A percentile compares a stretch with the other conserved stretches of the same genome.
Conservation (phyloP, 2,329 filamentous ascomycete genomes). For the Fusarium pseudograminearum region DNA sequence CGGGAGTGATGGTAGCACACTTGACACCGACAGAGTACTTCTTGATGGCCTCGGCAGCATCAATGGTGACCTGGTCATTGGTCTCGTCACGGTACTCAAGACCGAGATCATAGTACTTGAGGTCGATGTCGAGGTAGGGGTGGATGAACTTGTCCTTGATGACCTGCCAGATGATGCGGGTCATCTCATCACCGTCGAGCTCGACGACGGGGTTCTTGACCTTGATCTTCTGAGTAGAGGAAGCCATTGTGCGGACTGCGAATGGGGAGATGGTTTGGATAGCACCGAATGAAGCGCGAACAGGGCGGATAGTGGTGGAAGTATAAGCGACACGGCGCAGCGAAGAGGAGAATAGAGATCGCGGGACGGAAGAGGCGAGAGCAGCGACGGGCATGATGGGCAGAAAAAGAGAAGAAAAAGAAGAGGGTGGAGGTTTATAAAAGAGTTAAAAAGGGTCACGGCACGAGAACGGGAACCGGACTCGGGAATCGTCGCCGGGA, state of each 20-base stretch:
- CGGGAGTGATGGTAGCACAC: conserved; percentile 98
- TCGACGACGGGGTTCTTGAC: conserved; percentile 99
- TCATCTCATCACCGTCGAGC: conserved; percentile 97
- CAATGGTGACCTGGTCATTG: conserved; percentile 93
- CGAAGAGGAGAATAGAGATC: conserved; percentile 50
- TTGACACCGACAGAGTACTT: conserved; percentile 99
- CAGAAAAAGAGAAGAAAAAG: conserved; percentile 36
- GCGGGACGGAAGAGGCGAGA: conserved; percentile 47
- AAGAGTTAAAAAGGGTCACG: conserved; percentile 38
- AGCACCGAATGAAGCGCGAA: conserved; percentile 61
- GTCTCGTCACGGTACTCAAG: conserved; percentile 96
- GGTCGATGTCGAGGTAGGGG: conserved; percentile 95
- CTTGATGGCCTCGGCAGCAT: conserved; percentile 97
- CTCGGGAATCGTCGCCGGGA: conserved; percentile 42
- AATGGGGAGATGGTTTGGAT: conserved; percentile 65
- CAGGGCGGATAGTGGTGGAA: conserved; percentile 49
- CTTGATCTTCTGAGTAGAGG: conserved; percentile 84
- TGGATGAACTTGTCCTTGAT: conserved; percentile 99
- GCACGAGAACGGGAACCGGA: conserved; percentile 36
- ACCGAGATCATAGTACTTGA: conserved; percentile 98
- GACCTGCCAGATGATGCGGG: conserved; percentile 97
- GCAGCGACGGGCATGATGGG: conserved; percentile 49
- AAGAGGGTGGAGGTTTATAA: conserved; percentile 43
- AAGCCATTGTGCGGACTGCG: conserved; percentile 72
- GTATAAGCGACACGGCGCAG: conserved; percentile 48